Percentiles rank a stretch among this genome's conserved stretches.
Evolutionary conservation across 1,284 basidiomycete species (phyloP).

Genomic region (Boletellus sp.): DNA sequence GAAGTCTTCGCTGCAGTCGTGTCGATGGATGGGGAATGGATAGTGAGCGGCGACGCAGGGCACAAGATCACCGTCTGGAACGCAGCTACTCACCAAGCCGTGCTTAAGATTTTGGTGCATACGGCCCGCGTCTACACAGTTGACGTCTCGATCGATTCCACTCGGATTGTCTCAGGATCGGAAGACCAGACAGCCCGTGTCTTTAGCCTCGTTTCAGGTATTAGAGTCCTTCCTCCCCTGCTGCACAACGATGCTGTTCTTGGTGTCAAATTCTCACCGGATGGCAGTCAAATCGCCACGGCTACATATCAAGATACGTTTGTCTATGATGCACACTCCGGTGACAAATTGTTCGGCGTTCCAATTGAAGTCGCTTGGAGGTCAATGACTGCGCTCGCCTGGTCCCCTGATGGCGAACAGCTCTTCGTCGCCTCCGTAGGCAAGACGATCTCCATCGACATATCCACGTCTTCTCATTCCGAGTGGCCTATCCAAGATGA

Average conservation of each 20-base stretch:
- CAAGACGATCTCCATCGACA: background rate
- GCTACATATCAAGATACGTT: background rate
- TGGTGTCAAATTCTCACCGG: constrained; percentile 1
- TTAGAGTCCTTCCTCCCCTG: background rate
- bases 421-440: background rate
- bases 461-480: background rate
- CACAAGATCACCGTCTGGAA: constrained; percentile 1
- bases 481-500: background rate
- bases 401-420: background rate
- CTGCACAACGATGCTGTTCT: background rate
- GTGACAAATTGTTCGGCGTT: background rate
- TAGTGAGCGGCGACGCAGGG: background rate
- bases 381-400: background rate
- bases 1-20: background rate
- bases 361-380: background rate
- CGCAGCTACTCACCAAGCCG: background rate
- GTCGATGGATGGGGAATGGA: constrained; percentile 2
- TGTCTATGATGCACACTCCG: background rate
- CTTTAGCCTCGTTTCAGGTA: background rate
- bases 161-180: background rate
- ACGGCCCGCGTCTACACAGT: background rate
- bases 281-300: background rate
- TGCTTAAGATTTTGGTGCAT: background rate
- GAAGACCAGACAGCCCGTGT: background rate
- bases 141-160: background rate